Percentiles rank a stretch among this genome's conserved stretches.
Conservation (phyloP, 2,329 filamentous ascomycete species). For the Xylariaceae sp. region DNA sequence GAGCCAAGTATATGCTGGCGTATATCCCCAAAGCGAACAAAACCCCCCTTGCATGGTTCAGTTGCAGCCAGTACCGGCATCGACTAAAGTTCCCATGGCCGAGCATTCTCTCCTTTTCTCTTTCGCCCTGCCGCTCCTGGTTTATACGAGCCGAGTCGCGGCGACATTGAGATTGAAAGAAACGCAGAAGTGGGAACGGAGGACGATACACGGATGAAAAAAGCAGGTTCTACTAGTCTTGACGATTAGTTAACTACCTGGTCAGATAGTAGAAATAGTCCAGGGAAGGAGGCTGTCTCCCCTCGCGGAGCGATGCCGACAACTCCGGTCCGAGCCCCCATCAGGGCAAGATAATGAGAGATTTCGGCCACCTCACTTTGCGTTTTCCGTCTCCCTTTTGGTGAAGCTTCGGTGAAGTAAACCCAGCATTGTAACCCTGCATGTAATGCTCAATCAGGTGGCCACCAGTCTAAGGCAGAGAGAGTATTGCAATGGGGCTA, state of each 20-base stretch:
- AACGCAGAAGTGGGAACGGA: constrained; percentile 6
- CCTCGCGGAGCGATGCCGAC: constrained; percentile 8
- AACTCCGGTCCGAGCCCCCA: constrained; percentile 20
- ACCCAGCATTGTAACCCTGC: too few species aligned
- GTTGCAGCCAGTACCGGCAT: constrained; percentile 17
- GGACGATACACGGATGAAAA: constrained; percentile 16
- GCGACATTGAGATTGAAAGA: constrained; percentile 2
- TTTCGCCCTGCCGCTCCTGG: constrained; percentile 4
- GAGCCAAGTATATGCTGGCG: constrained; percentile 12
- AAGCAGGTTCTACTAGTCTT: constrained; percentile 7
- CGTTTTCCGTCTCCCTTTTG: not conserved
- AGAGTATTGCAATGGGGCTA: too few species aligned
- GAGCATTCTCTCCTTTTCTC: constrained; percentile 2
- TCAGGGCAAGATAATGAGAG: constrained; percentile 25
- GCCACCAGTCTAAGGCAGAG: too few species aligned
- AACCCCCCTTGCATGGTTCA: constrained; percentile 18
- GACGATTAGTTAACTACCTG: constrained; percentile 15
- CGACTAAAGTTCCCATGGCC: constrained; percentile 7
- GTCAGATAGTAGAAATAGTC: constrained; percentile 4
- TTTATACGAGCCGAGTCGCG: constrained; percentile 6
- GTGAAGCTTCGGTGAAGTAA: too few species aligned
- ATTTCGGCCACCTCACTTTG: constrained; percentile 24
- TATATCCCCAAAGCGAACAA: constrained; percentile 1
- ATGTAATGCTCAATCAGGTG: too few species aligned
- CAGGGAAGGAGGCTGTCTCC: constrained; percentile 12